Evolutionary conservation across 169 alveolate genomes (phyloP).

Genomic region (Cryptosporidium bovis): DNA sequence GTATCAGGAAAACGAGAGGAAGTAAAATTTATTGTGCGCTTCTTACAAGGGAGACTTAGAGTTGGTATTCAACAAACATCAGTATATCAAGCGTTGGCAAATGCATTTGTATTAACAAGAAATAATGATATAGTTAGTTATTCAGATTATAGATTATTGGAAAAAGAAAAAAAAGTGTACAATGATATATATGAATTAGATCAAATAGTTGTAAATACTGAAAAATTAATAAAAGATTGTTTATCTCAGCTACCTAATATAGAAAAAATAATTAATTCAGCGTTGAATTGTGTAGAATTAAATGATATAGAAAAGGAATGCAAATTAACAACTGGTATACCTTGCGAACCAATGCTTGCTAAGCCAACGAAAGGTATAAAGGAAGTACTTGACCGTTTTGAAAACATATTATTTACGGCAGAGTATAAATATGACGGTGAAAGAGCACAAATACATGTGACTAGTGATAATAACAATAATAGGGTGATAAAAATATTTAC

Average conservation of each 20-base stretch:
- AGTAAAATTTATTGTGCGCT: conserved; percentile 94
- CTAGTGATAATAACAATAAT: conserved; percentile 75
- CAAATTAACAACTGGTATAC: conserved; percentile 95
- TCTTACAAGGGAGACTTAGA: conserved; percentile 93
- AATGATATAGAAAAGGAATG: conserved; percentile 87
- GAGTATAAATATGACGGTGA: conserved; percentile 98
- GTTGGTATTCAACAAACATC: conserved; percentile 96
- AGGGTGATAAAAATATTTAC: conserved; percentile 86
- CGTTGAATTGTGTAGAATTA: conserved; percentile 85
- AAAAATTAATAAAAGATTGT: conserved; percentile 88
- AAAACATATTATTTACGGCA: conserved; percentile 93
- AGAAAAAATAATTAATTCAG: conserved; percentile 88
- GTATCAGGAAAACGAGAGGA: conserved; percentile 92
- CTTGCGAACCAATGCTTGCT: conserved; percentile 99
- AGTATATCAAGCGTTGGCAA: conserved; percentile 86
- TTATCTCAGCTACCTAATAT: conserved; percentile 93
- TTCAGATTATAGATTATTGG: conserved; percentile 77
- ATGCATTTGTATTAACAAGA: conserved; percentile 80
- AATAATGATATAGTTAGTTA: conserved; percentile 79
- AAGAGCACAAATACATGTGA: conserved; percentile 95
- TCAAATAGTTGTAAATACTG: conserved; percentile 80
- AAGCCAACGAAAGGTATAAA: conserved; percentile 94
- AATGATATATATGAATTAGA: conserved; percentile 69
- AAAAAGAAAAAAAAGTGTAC: conserved; percentile 35
- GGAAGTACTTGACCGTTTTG: conserved; percentile 87